Evolutionary conservation across 1,284 basidiomycete species (phyloP).

Genomic region (Leccinum huronense): DNA sequence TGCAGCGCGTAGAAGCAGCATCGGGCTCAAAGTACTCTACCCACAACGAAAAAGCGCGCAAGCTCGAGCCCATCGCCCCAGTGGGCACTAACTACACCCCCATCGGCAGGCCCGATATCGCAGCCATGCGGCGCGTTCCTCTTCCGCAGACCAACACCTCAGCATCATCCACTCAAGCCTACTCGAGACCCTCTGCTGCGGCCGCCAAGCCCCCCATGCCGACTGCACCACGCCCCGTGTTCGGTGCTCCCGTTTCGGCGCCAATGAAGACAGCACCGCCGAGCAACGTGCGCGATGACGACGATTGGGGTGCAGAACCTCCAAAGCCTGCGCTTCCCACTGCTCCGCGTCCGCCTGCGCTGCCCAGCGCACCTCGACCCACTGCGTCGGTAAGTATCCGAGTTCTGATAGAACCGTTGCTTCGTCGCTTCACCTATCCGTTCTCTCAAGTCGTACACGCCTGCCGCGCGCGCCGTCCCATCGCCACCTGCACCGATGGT

Average conservation of each 20-base stretch:
- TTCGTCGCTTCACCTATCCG: neutral
- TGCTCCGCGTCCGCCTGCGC: conserved; percentile 46
- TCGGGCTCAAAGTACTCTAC: conserved; percentile 90
- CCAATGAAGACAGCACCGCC: conserved; percentile 39
- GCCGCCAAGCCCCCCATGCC: conserved; percentile 37
- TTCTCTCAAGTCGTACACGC: conserved; percentile 21
- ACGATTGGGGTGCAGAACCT: conserved; percentile 55
- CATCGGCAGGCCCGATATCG: conserved; percentile 68
- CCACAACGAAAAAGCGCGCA: conserved; percentile 65
- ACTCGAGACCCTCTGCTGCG: conserved; percentile 28
- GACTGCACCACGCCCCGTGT: conserved; percentile 47
- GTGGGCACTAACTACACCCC: conserved; percentile 73
- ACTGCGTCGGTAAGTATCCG: conserved; percentile 18
- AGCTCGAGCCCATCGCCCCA: conserved; percentile 67
- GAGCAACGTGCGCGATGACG: conserved; percentile 49
- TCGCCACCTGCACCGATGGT: conserved; percentile 43
- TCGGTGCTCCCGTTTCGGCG: conserved; percentile 43
- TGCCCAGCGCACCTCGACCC: conserved; percentile 20
- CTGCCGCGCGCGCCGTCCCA: conserved; percentile 27
- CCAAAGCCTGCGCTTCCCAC: conserved; percentile 47
- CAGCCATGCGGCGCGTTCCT: conserved; percentile 52
- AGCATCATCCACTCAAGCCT: conserved; percentile 10
- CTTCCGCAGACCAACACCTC: conserved; percentile 27
- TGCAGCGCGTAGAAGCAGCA: conserved; percentile 85
- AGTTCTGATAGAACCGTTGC: neutral